Conservation (phyloP, 2,329 filamentous ascomycete species). For the Remersonia thermophila region DNA sequence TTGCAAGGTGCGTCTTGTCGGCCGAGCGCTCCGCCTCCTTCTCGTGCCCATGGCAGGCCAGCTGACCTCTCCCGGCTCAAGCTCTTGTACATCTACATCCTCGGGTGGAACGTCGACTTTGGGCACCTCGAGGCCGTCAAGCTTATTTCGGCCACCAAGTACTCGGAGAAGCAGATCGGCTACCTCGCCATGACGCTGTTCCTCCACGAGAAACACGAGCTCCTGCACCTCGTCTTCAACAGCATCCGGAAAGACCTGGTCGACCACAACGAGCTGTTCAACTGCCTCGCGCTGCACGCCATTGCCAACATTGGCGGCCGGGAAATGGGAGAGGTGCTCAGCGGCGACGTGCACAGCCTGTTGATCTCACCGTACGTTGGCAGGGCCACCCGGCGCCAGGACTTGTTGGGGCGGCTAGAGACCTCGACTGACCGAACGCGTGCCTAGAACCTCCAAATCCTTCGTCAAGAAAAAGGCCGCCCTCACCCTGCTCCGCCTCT, state of each 20-base stretch:
- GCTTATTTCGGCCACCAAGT: constrained; percentile 89
- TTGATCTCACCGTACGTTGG: constrained; percentile 78
- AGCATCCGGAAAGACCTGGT: constrained; percentile 93
- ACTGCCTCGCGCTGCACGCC: constrained; percentile 89
- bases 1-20: constrained; percentile 59
- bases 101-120: constrained; percentile 98
- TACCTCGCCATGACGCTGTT: constrained; percentile 97
- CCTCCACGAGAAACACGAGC: constrained; percentile 90
- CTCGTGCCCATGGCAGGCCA: no score
- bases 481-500: constrained; percentile 79
- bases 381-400: no score
- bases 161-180: constrained; percentile 98
- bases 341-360: constrained; percentile 80
- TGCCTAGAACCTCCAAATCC: constrained; percentile 58
- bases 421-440: no score
- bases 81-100: constrained; percentile 96
- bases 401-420: no score
- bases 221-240: constrained; percentile 92
- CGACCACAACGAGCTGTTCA: constrained; percentile 94
- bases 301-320: constrained; percentile 95
- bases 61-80: constrained; percentile 24
- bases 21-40: not conserved
- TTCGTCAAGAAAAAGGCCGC: constrained; percentile 99
- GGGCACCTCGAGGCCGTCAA: constrained; percentile 97
- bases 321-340: constrained; percentile 94